These are phyloP conservation scores for Trichoderma semiorbis DNA, from an alignment of 2,329 filamentous ascomycete species.

Conservation along the genomic window DNA sequence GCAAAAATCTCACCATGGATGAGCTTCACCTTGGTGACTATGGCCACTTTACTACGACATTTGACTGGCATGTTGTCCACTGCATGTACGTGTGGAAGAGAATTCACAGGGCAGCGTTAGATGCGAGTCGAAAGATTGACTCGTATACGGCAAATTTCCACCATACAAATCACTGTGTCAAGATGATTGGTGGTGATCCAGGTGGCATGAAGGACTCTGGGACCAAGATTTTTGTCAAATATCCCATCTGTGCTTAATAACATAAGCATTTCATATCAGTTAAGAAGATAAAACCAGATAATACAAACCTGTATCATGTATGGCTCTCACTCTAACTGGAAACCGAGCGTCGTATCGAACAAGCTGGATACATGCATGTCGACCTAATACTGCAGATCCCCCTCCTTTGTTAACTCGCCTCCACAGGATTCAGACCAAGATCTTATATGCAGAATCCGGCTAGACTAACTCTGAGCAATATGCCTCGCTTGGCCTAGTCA, in stretches of 20 bases:
- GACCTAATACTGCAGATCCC: neutral
- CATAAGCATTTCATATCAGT: no score
- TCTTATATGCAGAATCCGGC: neutral
- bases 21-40: constrained; percentile 22
- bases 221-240: constrained; percentile 24
- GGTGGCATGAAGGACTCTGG: constrained; percentile 20
- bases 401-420: neutral
- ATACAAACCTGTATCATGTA: neutral
- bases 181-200: constrained; percentile 21
- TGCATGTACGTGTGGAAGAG: constrained; percentile 25
- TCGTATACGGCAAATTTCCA: constrained; percentile 24
- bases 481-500: neutral
- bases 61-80: constrained; percentile 24
- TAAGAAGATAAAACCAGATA: neutral
- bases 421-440: neutral
- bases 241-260: constrained; percentile 19
- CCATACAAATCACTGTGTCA: constrained; percentile 24
- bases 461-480: neutral
- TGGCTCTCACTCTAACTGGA: neutral
- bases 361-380: neutral
- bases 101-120: constrained; percentile 22
- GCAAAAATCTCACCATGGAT: constrained; percentile 21
- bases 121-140: constrained; percentile 20
- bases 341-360: neutral
- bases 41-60: constrained; percentile 20